Evolutionary conservation across 352 stramenopile species (phyloP).

Genomic region (Globisporangium radiosum): DNA sequence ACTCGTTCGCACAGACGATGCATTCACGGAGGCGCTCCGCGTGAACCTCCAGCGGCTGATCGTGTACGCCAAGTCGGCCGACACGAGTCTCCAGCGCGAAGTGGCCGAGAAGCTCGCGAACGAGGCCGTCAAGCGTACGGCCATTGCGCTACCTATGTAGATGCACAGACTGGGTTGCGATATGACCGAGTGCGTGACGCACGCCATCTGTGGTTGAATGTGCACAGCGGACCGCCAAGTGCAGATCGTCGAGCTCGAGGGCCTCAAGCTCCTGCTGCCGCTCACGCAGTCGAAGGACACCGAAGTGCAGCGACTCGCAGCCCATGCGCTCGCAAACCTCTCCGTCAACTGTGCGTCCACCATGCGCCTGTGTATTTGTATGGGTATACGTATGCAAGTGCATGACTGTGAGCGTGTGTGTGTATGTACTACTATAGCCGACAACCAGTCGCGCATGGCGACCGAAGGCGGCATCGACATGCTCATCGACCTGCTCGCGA

Average conservation of each 20-base stretch:
- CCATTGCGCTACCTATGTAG: too few species aligned
- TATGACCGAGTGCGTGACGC: too few species aligned
- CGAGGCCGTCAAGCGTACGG: slow-evolving; percentile 89
- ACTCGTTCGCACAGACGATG: slow-evolving; percentile 51
- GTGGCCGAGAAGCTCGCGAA: slow-evolving; percentile 94
- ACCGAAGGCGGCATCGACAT: slow-evolving; percentile 92
- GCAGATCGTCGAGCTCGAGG: slow-evolving; percentile 92
- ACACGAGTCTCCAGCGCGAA: slow-evolving; percentile 85
- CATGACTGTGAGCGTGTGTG: background rate
- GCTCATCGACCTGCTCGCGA: slow-evolving; percentile 88
- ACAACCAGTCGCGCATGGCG: slow-evolving; percentile 93
- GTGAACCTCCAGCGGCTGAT: slow-evolving; percentile 90
- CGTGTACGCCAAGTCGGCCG: slow-evolving; percentile 89
- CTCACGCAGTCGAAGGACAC: slow-evolving; percentile 90
- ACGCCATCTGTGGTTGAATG: background rate
- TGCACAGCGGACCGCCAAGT: slow-evolving; percentile 84
- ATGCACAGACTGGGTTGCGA: too few species aligned
- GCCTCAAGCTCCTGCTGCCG: slow-evolving; percentile 89
- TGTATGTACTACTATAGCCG: slow-evolving; percentile 30
- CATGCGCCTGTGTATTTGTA: background rate
- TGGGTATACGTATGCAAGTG: too few species aligned
- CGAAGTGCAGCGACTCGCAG: slow-evolving; percentile 91
- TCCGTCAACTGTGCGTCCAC: slow-evolving; percentile 84
- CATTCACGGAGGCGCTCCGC: slow-evolving; percentile 82
- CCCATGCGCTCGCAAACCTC: slow-evolving; percentile 92